These are phyloP conservation scores for Corymbia calophylla DNA, from an alignment of 441 rosid species.

Conservation along the genomic window DNA sequence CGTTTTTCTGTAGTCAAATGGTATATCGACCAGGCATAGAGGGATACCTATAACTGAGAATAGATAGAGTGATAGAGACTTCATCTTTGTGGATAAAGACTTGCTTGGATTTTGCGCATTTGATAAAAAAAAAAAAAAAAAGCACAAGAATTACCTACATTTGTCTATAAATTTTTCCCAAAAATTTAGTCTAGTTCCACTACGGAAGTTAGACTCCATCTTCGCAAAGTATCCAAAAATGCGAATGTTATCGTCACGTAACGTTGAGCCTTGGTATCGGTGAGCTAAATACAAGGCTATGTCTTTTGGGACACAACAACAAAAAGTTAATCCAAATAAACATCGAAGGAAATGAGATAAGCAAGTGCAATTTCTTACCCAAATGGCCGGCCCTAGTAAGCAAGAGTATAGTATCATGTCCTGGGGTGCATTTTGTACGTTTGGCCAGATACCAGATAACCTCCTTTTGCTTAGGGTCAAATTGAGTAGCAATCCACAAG, in stretches of 20 bases:
- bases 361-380: background rate
- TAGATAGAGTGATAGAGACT: background rate
- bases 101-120: background rate
- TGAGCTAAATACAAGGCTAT: no score
- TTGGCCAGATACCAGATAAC: no score
- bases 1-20: background rate
- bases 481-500: rapidly evolving
- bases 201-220: background rate
- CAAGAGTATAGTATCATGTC: background rate
- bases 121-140: no score
- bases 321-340: background rate
- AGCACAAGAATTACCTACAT: background rate
- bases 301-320: background rate
- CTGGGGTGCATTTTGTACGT: no score
- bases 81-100: background rate
- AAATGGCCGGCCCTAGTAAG: background rate
- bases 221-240: background rate
- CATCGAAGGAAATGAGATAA: no score
- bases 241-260: no score
- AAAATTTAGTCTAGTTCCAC: background rate
- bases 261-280: rapidly evolving
- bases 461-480: background rate
- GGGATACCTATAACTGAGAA: background rate
- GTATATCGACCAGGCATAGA: background rate
- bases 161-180: background rate